A percentile compares a stretch with the other conserved stretches of the same genome.
Evolutionary conservation across 2,329 filamentous ascomycete species (phyloP).

Genomic region (Aspergillus ustus): DNA sequence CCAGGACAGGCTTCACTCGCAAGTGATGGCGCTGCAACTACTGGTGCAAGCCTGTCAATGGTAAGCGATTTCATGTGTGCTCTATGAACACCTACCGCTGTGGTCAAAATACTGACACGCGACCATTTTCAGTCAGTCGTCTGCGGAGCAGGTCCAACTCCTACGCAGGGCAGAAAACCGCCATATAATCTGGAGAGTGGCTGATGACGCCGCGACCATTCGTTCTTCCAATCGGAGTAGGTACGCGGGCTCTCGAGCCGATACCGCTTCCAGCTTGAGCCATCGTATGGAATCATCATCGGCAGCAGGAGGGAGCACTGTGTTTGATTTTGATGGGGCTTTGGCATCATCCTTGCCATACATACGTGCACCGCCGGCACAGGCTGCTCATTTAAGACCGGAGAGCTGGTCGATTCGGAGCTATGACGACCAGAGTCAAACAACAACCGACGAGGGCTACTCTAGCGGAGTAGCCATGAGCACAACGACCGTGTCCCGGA

Average conservation of each 20-base stretch:
- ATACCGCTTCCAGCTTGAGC: slow-evolving; percentile 29
- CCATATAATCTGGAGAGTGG: slow-evolving; percentile 40
- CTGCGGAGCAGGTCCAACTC: slow-evolving; percentile 40
- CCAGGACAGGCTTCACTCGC: slow-evolving; percentile 40
- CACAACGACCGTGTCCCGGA: slow-evolving; percentile 17
- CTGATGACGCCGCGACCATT: slow-evolving; percentile 43
- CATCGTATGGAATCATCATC: slow-evolving; percentile 24
- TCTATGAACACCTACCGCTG: neutral
- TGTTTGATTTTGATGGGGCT: slow-evolving; percentile 39
- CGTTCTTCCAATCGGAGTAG: slow-evolving; percentile 30
- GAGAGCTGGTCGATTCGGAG: slow-evolving; percentile 12
- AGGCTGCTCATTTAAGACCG: slow-evolving; percentile 19
- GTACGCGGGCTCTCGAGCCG: slow-evolving; percentile 30
- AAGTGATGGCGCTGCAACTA: slow-evolving; percentile 44
- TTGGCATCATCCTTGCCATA: slow-evolving; percentile 34
- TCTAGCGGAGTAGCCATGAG: slow-evolving; percentile 27
- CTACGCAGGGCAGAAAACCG: slow-evolving; percentile 39
- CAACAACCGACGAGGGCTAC: slow-evolving; percentile 36
- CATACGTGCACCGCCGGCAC: slow-evolving; percentile 25
- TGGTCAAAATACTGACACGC: neutral
- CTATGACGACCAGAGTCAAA: slow-evolving; percentile 24
- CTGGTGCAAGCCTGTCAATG: slow-evolving; percentile 46
- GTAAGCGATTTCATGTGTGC: slow-evolving; percentile 27
- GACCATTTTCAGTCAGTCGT: slow-evolving; percentile 26
- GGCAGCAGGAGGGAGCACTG: slow-evolving; percentile 31